These are phyloP conservation scores for Podila horticola DNA, from an alignment of 192 early-diverging fungal species.

Conservation along the genomic window DNA sequence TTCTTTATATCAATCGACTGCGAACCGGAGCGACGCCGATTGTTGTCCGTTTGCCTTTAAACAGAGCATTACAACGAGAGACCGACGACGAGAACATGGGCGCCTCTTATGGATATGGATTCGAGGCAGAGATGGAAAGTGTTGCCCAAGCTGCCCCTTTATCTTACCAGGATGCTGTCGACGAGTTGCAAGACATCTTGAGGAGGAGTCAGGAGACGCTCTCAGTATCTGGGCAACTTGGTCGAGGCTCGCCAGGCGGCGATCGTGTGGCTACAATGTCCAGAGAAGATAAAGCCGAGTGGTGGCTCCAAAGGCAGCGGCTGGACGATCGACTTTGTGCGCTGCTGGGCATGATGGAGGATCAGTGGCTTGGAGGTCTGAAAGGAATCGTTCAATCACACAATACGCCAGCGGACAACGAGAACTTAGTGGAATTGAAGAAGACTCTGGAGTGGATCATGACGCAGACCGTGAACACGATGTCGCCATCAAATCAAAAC, in stretches of 20 bases:
- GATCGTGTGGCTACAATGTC: constrained; percentile 49
- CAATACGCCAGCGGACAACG: constrained; percentile 19
- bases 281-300: constrained; percentile 73
- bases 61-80: constrained; percentile 53
- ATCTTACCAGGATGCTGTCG: constrained; percentile 60
- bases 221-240: constrained; percentile 47
- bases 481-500: constrained; percentile 2
- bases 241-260: neutral
- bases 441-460: constrained; percentile 58
- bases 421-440: constrained; percentile 58
- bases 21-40: constrained; percentile 59
- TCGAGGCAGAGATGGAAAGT: constrained; percentile 36
- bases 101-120: neutral
- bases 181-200: constrained; percentile 76
- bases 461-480: constrained; percentile 50
- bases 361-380: constrained; percentile 89
- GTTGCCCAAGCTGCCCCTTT: constrained; percentile 25
- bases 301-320: constrained; percentile 83
- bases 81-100: constrained; percentile 15
- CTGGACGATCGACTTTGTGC: constrained; percentile 76
- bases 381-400: constrained; percentile 60
- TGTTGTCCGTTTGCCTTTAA: constrained; percentile 79
- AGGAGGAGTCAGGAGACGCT: constrained; percentile 75
- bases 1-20: constrained; percentile 78
- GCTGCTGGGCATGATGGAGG: constrained; percentile 75